Conservation (phyloP, 495 filamentous ascomycete species). For the Podospora anserina region DNA sequence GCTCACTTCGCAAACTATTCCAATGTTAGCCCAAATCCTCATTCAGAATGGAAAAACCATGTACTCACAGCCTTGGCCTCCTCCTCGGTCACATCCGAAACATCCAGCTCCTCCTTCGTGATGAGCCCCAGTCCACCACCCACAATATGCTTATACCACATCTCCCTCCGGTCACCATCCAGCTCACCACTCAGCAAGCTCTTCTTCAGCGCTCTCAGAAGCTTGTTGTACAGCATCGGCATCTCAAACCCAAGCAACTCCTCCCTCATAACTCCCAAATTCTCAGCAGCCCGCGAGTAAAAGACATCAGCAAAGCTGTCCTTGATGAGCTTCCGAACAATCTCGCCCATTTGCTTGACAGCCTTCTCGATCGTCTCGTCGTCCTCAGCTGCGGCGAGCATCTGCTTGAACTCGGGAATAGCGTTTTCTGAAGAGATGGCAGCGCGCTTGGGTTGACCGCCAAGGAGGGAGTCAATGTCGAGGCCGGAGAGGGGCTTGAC, state of each 20-base stretch:
- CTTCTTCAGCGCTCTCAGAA: conserved; percentile 67
- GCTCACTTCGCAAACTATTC: neutral
- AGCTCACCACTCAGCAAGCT: conserved; percentile 67
- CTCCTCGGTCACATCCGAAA: conserved; percentile 61
- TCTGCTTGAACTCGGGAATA: conserved; percentile 89
- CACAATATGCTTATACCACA: conserved; percentile 71
- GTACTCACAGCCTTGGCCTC: conserved; percentile 61
- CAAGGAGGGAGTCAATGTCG: conserved; percentile 75
- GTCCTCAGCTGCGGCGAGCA: conserved; percentile 60
- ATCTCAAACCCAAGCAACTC: conserved; percentile 74
- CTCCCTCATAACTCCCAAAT: conserved; percentile 71
- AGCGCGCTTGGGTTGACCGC: conserved; percentile 45
- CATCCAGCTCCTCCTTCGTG: conserved; percentile 55
- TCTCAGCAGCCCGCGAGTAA: conserved; percentile 74
- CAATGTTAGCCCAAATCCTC: neutral
- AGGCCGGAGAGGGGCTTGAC: conserved; percentile 89
- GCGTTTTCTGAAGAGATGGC: conserved; percentile 76
- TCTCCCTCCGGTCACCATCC: conserved; percentile 75
- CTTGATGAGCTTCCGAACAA: conserved; percentile 66
- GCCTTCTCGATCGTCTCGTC: conserved; percentile 62
- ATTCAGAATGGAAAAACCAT: neutral
- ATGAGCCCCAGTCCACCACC: conserved; percentile 69
- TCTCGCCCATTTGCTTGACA: conserved; percentile 66
- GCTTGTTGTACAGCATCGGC: conserved; percentile 72
- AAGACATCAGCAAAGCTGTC: conserved; percentile 70